Conservation (phyloP, 441 rosid genomes). For the Manihot esculenta region DNA sequence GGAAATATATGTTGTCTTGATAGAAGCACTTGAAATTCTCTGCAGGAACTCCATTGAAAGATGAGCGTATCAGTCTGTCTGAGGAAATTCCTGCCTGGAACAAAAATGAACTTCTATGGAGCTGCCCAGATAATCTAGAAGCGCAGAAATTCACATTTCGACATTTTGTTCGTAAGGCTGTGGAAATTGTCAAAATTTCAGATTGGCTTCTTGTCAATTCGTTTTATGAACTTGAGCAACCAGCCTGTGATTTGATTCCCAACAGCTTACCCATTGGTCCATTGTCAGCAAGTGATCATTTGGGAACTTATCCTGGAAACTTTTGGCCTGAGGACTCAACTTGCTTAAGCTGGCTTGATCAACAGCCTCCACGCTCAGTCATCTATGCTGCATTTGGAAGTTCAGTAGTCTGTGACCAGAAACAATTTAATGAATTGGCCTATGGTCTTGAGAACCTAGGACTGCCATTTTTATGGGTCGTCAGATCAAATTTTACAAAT, state of each 20-base stretch:
- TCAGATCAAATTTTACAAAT: conserved; percentile 30
- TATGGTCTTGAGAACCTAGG: conserved; percentile 39
- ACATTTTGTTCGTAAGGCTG: background rate
- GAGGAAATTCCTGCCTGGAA: conserved; percentile 38
- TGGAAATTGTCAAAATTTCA: conserved; percentile 43
- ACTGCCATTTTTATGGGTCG: conserved; percentile 65
- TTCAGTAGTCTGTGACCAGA: conserved; percentile 41
- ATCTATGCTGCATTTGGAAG: conserved; percentile 68
- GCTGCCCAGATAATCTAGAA: conserved; percentile 26
- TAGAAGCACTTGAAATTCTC: background rate
- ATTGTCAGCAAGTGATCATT: conserved; percentile 15
- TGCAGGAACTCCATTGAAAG: conserved; percentile 20
- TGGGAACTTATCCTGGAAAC: conserved; percentile 9
- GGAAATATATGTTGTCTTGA: too few species aligned
- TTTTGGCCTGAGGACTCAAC: conserved; percentile 31
- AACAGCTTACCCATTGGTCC: conserved; percentile 35
- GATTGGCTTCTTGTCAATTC: conserved; percentile 33
- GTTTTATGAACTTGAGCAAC: conserved; percentile 18
- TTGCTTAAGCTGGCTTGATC: conserved; percentile 57
- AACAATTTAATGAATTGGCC: conserved; percentile 61
- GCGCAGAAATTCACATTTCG: background rate
- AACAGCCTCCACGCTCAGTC: conserved; percentile 50
- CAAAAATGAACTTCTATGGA: conserved; percentile 41
- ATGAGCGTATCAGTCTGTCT: conserved; percentile 34
- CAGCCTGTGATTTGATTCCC: conserved; percentile 44